phyloP scores from a whole-genome alignment of 192 early-diverging fungal species.

The Backusella liffmaniae region DNA sequence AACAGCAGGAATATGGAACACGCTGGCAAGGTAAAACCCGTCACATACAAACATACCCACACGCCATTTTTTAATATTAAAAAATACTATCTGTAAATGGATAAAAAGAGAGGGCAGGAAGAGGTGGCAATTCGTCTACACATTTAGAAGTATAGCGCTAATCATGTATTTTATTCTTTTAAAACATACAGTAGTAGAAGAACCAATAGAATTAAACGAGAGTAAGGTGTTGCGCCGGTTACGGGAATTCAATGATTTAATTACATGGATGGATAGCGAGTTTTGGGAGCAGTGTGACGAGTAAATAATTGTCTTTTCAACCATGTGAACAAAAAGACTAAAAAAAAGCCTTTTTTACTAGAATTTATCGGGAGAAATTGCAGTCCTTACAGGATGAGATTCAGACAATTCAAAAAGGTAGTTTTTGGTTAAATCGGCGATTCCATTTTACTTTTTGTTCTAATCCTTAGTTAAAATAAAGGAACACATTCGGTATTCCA shows the following conservation, averaged over 20 bases:
- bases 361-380: conserved; percentile 34
- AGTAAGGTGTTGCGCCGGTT: conserved; percentile 19
- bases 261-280: conserved; percentile 32
- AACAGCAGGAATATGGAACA: conserved; percentile 1
- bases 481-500: conserved; percentile 32
- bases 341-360: conserved; percentile 12
- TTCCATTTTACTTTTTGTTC: not conserved
- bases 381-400: conserved; percentile 34
- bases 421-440: not conserved
- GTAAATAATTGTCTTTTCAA: conserved; percentile 17
- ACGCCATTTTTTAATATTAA: not conserved
- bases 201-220: conserved; percentile 16
- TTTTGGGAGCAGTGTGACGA: conserved; percentile 31
- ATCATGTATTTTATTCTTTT: not conserved
- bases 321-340: conserved; percentile 6
- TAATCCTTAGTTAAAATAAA: not conserved
- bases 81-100: not conserved
- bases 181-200: conserved; percentile 4
- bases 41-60: not conserved
- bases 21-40: conserved; percentile 19
- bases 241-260: conserved; percentile 34
- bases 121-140: not conserved
- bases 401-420: conserved; percentile 34
- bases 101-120: not conserved
- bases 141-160: not conserved